phyloP scores from a whole-genome alignment of 176 grass and related monocot genomes.

The Otatea glauca region DNA sequence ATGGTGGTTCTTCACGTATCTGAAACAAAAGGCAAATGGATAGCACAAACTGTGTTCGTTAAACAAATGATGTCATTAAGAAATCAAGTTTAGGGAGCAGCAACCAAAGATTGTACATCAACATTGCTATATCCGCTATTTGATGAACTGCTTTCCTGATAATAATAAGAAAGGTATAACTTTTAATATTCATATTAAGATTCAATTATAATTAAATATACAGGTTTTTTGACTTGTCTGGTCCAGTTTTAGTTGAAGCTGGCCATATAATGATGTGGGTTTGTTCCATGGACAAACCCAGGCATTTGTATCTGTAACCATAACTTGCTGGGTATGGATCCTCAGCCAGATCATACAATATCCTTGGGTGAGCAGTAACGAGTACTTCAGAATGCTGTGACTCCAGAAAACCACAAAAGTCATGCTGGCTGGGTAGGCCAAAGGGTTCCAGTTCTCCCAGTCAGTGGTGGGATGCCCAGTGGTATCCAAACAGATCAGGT shows the following conservation, averaged over 20 bases:
- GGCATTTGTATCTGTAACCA: neutral
- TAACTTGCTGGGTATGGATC: neutral
- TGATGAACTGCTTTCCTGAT: conserved; percentile 48
- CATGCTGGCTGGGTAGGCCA: too few relatives aligned
- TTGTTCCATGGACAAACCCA: conserved; percentile 3
- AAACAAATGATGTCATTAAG: conserved; percentile 25
- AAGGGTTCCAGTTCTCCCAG: too few relatives aligned
- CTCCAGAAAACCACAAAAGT: neutral
- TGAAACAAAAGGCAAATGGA: conserved; percentile 51
- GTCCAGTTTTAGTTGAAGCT: conserved; percentile 7
- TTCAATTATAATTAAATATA: conserved; percentile 24
- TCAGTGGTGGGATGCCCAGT: neutral
- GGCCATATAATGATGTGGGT: neutral
- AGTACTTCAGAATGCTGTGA: neutral
- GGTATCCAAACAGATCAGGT: neutral
- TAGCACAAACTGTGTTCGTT: conserved; percentile 6
- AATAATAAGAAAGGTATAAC: neutral
- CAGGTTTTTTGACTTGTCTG: neutral
- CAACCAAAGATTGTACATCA: conserved; percentile 41
- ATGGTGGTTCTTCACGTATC: conserved; percentile 90
- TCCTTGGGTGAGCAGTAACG: neutral
- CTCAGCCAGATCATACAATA: neutral
- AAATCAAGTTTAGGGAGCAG: neutral
- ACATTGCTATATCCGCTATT: conserved; percentile 50
- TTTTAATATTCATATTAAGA: conserved; percentile 19